Base-by-base conservation (phyloP, 164 flowering plant species). In the Dillenia turbinata region DNA sequence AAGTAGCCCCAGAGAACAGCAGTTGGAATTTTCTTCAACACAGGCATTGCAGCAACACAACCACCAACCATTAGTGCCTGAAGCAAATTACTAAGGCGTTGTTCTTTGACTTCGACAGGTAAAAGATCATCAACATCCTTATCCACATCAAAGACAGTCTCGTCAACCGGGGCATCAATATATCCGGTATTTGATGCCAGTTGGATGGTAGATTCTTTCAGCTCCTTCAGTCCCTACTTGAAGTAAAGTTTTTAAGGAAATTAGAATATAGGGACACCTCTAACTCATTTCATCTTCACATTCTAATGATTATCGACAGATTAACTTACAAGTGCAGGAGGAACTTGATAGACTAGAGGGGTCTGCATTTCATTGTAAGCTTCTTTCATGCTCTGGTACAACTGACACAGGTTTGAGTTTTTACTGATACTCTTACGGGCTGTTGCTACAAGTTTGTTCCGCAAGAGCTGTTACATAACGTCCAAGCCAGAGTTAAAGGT, bases 1-100 rank as follows among this genome's bases (percentile, higher is more conserved):
- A 92, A 92, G 74, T 92, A 92, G 2, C 98, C 98, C 98, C 98
- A 92, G 49, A 92, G 92, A 58, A 92, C 98, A 9, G 98, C 85
- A 63, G 96, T 90, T 45, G 98, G 98, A 55, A 92, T 92, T 71
- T 77, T 88, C 79, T 85, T 90, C 65, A 92, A 66, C 16, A 92
- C 44, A 59, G 98, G 98, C 98, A 92, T 92, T n/a, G 98, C 97
- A 52, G 86, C 97, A 65, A 92, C 84, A 73, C 97, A 92, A 16
- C 75, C 79, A 54, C 82, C 94, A 46, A 87, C 98, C 98, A 92
- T 86, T 52, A 84, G 10, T 15, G 98, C 80, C 77, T 92, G 98
- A 63, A 92, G 96, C 65, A 92, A 76, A 79, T 92, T 92, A 80
- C 97, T 90, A 52, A 90, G 81, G 5, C 97, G 78, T 68, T 92